phyloP scores from a whole-genome alignment of 2,329 filamentous ascomycete species.

The Neofusicoccum laricinum region DNA sequence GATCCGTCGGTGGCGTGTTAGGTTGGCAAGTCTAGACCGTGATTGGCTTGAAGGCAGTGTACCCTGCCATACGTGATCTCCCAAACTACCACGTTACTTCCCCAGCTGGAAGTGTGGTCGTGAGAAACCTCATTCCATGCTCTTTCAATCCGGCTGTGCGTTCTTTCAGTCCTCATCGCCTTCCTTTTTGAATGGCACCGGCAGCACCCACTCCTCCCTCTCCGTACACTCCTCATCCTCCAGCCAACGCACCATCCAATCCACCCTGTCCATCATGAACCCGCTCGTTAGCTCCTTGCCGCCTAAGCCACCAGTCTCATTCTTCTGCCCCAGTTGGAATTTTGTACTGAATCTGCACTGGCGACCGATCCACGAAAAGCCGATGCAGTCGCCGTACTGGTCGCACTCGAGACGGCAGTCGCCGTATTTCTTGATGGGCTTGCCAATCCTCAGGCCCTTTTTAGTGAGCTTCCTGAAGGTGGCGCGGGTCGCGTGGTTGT shows the following conservation, averaged over 20 bases:
- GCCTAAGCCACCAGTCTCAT: background rate
- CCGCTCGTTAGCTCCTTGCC: background rate
- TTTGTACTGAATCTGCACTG: background rate
- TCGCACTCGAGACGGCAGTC: constrained; percentile 35
- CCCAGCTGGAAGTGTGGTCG: no score
- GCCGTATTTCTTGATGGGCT: constrained; percentile 19
- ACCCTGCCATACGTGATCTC: no score
- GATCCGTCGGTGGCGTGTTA: no score
- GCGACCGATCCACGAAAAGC: constrained; percentile 29
- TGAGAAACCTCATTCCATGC: no score
- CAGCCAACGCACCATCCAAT: constrained; percentile 8
- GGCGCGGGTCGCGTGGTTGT: constrained; percentile 29
- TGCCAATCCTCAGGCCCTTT: background rate
- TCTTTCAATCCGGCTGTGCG: no score
- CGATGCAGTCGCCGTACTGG: constrained; percentile 30
- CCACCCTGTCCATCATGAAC: constrained; percentile 12
- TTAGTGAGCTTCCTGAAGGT: background rate
- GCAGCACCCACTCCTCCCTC: background rate
- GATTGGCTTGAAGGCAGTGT: no score
- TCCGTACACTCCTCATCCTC: constrained; percentile 2
- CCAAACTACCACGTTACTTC: no score
- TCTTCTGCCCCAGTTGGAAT: background rate
- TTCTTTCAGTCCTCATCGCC: background rate
- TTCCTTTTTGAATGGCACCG: background rate
- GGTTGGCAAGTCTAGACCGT: no score